These are phyloP conservation scores for Sclerotinia trifoliorum DNA, from an alignment of 2,329 filamentous ascomycete species.

Conservation along the genomic window DNA sequence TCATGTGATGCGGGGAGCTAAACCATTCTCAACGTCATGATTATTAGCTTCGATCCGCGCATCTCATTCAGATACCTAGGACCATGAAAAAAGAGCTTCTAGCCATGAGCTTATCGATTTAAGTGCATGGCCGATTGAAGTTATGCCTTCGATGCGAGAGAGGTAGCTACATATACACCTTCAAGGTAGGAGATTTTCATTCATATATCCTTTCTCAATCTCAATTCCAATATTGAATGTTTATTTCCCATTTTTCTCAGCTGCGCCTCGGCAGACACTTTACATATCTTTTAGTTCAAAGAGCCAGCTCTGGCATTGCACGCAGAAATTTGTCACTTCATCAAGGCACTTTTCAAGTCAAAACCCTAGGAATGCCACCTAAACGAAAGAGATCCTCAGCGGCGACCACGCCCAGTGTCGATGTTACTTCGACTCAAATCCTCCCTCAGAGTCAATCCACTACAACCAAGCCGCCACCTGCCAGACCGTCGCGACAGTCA, in stretches of 20 bases:
- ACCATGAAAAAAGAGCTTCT: neutral
- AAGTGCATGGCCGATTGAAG: conserved; percentile 14
- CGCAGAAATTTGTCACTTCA: neutral
- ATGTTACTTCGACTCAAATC: conserved; percentile 21
- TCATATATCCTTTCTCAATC: neutral
- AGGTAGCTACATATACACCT: conserved; percentile 5
- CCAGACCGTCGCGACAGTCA: conserved; percentile 29
- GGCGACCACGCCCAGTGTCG: neutral
- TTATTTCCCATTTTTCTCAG: conserved; percentile 1
- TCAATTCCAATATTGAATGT: conserved; percentile 15
- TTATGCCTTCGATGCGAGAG: neutral
- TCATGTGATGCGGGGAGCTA: conserved; percentile 8
- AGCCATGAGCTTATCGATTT: neutral
- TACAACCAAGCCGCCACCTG: conserved; percentile 23
- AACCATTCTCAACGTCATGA: conserved; percentile 15
- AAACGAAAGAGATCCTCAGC: conserved; percentile 37
- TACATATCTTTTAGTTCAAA: neutral
- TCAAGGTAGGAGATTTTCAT: neutral
- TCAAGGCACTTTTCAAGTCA: neutral
- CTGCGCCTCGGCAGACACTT: conserved; percentile 13
- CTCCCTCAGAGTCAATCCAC: conserved; percentile 18
- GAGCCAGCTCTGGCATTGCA: neutral
- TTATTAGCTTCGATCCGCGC: conserved; percentile 8
- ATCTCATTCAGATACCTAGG: neutral
- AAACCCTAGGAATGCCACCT: conserved; percentile 31